phyloP scores from a whole-genome alignment of 139 green algal species.

The Medakamo hakoo region DNA sequence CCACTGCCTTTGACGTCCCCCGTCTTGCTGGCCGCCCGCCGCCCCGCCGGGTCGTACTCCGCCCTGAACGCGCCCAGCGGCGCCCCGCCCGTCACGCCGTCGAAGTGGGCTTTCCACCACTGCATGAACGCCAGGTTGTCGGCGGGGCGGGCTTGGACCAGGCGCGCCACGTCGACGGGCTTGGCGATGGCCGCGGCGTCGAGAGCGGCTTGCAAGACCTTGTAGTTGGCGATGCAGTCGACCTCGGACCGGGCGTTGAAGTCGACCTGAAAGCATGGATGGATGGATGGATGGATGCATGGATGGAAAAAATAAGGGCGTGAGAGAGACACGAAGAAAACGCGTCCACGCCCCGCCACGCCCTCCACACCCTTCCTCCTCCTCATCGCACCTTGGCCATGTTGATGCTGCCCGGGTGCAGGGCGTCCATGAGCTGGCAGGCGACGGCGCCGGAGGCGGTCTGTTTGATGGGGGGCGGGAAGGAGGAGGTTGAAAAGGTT shows the following conservation, averaged over 20 bases:
- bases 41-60: constrained; percentile 38
- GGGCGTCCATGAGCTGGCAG: constrained; percentile 84
- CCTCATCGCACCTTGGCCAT: constrained; percentile 62
- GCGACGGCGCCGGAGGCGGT: constrained; percentile 62
- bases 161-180: constrained; percentile 72
- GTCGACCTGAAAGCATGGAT: constrained; percentile 51
- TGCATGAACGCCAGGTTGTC: constrained; percentile 98
- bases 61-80: constrained; percentile 5
- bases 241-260: constrained; percentile 94
- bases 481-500: no score
- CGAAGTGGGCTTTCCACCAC: constrained; percentile 54
- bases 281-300: not conserved
- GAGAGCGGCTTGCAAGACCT: constrained; percentile 89
- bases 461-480: constrained; percentile 18
- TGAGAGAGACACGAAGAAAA: not conserved
- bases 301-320: no score
- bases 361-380: not conserved
- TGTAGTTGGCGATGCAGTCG: constrained; percentile 94
- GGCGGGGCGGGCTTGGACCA: constrained; percentile 79
- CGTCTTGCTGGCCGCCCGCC: constrained; percentile 33
- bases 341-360: not conserved
- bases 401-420: constrained; percentile 60
- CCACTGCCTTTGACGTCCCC: no score
- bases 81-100: constrained; percentile 20
- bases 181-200: constrained; percentile 77